Percentiles rank a stretch among this genome's conserved stretches.
phyloP scores from a whole-genome alignment of 805 yeast genomes.

The Clavispora fructus region DNA sequence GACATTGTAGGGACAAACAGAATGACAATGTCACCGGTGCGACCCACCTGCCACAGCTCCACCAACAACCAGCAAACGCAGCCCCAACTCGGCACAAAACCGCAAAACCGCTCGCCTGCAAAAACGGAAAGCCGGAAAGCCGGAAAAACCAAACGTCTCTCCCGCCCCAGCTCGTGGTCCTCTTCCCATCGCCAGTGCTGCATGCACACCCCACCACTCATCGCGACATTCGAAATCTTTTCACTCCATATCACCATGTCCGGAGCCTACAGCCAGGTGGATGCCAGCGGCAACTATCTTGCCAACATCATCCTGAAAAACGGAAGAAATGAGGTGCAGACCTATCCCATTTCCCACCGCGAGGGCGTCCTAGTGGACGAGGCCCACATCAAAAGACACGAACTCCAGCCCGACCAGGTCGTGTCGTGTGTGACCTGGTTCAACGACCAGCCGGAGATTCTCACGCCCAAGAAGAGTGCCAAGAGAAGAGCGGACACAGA shows the following conservation, averaged over 20 bases:
- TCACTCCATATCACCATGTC: constrained; percentile 6
- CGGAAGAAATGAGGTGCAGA: constrained; percentile 43
- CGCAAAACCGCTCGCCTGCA: too few species aligned
- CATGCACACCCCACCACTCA: constrained; percentile 2
- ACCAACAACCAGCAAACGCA: too few species aligned
- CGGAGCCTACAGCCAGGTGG: constrained; percentile 18
- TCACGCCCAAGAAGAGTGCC: constrained; percentile 19
- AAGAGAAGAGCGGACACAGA: constrained; percentile 5
- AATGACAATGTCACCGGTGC: too few species aligned
- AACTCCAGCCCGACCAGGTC: constrained; percentile 36
- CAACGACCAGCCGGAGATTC: constrained; percentile 4
- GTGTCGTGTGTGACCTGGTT: constrained; percentile 37
- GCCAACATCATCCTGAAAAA: constrained; percentile 39
- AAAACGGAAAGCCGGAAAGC: too few species aligned
- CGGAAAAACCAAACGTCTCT: too few species aligned
- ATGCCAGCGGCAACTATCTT: constrained; percentile 24
- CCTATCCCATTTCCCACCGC: constrained; percentile 23
- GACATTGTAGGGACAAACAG: too few species aligned
- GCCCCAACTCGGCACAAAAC: too few species aligned
- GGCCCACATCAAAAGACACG: constrained; percentile 18
- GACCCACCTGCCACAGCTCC: too few species aligned
- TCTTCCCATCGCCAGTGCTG: background rate
- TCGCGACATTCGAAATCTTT: constrained; percentile 4
- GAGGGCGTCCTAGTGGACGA: constrained; percentile 1
- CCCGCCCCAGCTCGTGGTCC: too few species aligned